A percentile compares a stretch with the other conserved stretches of the same genome.
Conservation (phyloP, 2,329 filamentous ascomycete genomes). For the Penicillium digitatum region DNA sequence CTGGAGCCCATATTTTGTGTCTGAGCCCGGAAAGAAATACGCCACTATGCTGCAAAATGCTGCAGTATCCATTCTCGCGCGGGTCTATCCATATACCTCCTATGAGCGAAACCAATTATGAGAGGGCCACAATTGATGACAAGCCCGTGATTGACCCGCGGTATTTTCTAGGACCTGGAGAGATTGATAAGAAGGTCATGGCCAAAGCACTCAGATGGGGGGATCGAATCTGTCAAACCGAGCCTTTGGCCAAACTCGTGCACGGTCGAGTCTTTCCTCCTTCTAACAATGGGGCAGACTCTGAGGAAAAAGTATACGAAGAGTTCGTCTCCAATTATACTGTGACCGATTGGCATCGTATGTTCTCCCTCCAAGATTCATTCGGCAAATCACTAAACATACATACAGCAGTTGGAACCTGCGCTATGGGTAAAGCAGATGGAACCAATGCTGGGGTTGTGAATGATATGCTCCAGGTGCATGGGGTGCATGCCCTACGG, state of each 20-base stretch:
- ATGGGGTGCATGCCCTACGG: slow-evolving; percentile 36
- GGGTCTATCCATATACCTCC: slow-evolving; percentile 48
- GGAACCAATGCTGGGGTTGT: slow-evolving; percentile 32
- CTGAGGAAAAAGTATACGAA: slow-evolving; percentile 2
- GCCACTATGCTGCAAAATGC: slow-evolving; percentile 48
- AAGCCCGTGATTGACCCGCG: slow-evolving; percentile 42
- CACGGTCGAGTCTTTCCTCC: slow-evolving; percentile 32
- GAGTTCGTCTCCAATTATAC: slow-evolving; percentile 17
- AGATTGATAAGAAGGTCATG: slow-evolving; percentile 46
- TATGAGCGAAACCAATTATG: not conserved
- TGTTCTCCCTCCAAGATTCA: not conserved
- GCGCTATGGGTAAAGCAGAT: slow-evolving; percentile 39
- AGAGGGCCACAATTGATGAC: slow-evolving; percentile 18
- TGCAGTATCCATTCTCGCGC: slow-evolving; percentile 52
- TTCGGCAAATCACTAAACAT: not conserved
- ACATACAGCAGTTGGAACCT: slow-evolving; percentile 33
- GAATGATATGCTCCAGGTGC: slow-evolving; percentile 35
- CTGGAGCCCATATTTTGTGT: slow-evolving; percentile 42
- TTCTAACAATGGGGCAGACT: slow-evolving; percentile 8
- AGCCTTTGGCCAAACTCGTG: slow-evolving; percentile 41
- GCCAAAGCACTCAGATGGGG: slow-evolving; percentile 41
- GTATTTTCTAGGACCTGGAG: slow-evolving; percentile 46
- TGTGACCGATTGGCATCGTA: slow-evolving; percentile 23
- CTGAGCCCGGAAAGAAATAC: slow-evolving; percentile 42
- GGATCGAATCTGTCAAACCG: slow-evolving; percentile 38